Evolutionary conservation across 257 asterid species (phyloP).

Genomic region (Buddleja alternifolia): DNA sequence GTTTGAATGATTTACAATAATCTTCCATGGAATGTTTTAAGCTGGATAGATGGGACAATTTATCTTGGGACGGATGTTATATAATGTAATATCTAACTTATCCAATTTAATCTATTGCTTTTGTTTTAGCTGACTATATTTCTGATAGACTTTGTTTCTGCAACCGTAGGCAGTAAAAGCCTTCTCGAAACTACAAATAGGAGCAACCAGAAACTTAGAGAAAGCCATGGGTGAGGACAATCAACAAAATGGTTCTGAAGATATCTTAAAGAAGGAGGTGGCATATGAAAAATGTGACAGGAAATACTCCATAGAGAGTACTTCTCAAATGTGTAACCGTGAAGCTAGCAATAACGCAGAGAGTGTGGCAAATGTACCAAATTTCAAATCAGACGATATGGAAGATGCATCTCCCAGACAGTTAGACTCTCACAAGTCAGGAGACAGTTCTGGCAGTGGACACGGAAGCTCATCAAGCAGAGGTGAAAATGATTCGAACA

Average conservation of each 20-base stretch:
- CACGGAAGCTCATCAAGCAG: slow-evolving; percentile 40
- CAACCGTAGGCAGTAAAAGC: slow-evolving; percentile 50
- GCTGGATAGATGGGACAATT: neutral
- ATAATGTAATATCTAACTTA: neutral
- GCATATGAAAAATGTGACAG: slow-evolving; percentile 21
- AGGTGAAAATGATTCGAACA: slow-evolving; percentile 38
- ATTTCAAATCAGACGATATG: slow-evolving; percentile 7
- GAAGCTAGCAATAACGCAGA: slow-evolving; percentile 12
- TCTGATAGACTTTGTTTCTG: slow-evolving; percentile 13
- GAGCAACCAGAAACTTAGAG: slow-evolving; percentile 38
- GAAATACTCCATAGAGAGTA: slow-evolving; percentile 21
- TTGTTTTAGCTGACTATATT: neutral
- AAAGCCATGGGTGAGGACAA: slow-evolving; percentile 32
- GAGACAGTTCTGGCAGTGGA: slow-evolving; percentile 33
- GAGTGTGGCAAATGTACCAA: slow-evolving; percentile 14
- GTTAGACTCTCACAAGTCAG: slow-evolving; percentile 31
- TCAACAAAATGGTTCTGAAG: slow-evolving; percentile 33
- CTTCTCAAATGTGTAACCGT: slow-evolving; percentile 9
- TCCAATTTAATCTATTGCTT: neutral
- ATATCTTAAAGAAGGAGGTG: slow-evolving; percentile 30
- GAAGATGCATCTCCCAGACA: slow-evolving; percentile 32
- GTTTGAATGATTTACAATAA: too few relatives aligned
- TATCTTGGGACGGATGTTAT: neutral
- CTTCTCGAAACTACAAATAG: slow-evolving; percentile 51
- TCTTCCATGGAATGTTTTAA: neutral